Evolutionary conservation across 1,284 basidiomycete genomes (phyloP).

Genomic region (Naganishia sp.): DNA sequence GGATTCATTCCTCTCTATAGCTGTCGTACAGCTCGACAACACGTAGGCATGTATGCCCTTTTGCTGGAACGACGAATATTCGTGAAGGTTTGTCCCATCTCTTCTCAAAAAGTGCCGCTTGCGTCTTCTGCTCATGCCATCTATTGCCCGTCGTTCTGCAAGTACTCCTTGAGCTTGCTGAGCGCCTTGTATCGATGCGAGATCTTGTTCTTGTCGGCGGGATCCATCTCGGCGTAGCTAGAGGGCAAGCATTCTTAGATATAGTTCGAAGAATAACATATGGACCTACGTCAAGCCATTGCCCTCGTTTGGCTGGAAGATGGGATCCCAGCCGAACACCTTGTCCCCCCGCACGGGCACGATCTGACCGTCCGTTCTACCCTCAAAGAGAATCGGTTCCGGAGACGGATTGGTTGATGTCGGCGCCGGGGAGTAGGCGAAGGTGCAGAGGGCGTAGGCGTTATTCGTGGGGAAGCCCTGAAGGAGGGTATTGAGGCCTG

Average conservation of each 20-base stretch:
- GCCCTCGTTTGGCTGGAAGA: constrained; percentile 71
- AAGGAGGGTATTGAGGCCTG: constrained; percentile 82
- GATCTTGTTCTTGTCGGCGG: constrained; percentile 79
- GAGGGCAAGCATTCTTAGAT: background rate
- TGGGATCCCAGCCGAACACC: constrained; percentile 87
- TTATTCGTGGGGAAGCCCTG: constrained; percentile 76
- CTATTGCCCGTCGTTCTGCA: constrained; percentile 47
- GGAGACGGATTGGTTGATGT: constrained; percentile 58
- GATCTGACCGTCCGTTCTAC: constrained; percentile 81
- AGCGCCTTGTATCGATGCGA: constrained; percentile 89
- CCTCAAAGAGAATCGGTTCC: constrained; percentile 78
- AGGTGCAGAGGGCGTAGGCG: constrained; percentile 91
- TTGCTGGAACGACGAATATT: no score
- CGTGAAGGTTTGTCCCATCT: no score
- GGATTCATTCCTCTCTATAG: no score
- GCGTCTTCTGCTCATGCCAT: background rate
- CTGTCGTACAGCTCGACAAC: no score
- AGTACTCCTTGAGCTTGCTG: constrained; percentile 72
- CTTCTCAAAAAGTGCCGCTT: no score
- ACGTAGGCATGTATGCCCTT: no score
- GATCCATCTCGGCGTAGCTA: constrained; percentile 93
- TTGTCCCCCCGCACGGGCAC: constrained; percentile 78
- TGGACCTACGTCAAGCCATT: constrained; percentile 44
- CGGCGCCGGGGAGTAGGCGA: constrained; percentile 87
- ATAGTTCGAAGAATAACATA: background rate